Evolutionary conservation across 2,329 filamentous ascomycete species (phyloP), one percentile per base, ranked within the genome.

Genomic region (Ceratocystis alfenasii): DNA sequence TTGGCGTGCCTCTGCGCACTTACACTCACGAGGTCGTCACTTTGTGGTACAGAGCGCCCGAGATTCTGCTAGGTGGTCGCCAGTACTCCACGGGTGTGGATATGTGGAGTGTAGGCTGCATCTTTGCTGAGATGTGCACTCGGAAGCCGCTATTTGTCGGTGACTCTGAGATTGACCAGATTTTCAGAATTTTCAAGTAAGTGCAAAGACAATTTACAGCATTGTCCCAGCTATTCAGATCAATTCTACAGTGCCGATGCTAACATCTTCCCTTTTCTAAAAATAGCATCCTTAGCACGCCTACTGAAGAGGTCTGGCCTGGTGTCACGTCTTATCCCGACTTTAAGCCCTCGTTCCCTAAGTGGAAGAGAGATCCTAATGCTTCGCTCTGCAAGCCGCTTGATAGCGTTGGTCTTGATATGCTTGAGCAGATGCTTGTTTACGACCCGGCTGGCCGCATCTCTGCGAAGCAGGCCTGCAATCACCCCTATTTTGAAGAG

Each of bases 21-120:
- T 96, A 95, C 76, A 95, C 92, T 62, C 91, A 96, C 76, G 91
- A 96, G 82, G 90, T 96, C 68, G 91, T 96, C 68, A 96, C 91
- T 1, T 81, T 96, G 67, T 96, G 91, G 91, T 96, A 96, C 75
- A 87, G 92, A 69, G 83, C 90, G 7, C 91, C 91, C 0, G 91
- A 96, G 75, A 95, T 96, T 76, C 81, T 96, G 22, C 84, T 96
- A 1, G 91, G 91, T 73, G 90, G 91, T 66, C 86, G 91, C 64
- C 90, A 95, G 75, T 96, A 96, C 78, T 94, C 89, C 15, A 96
- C 91, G 15, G 91, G 91, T 66, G 90, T 96, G 53, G 91, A 96
- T 73, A 96, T 96, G 89, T 96, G 91, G 91, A 94, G 89, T 41
- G 87, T 92, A 62, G 91, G 91, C 69, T 94, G 90, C 75, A 96